phyloP scores from a whole-genome alignment of 257 asterid genomes.

The Rehmannia glutinosa region DNA sequence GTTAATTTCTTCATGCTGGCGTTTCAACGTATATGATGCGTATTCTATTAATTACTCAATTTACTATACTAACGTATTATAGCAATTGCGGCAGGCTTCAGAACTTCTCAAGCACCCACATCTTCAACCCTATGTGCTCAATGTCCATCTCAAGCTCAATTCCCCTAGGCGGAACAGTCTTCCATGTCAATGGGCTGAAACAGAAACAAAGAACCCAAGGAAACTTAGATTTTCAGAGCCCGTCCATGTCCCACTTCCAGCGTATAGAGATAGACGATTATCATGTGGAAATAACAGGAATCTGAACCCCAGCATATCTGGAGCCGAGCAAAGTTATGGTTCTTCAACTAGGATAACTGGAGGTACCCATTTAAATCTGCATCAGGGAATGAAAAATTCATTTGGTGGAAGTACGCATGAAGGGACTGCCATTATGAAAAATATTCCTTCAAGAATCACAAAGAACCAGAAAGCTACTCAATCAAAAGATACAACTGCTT shows the following conservation, averaged over 20 bases:
- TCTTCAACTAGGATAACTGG: constrained; percentile 37
- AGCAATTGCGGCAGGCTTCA: constrained; percentile 60
- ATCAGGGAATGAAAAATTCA: constrained; percentile 26
- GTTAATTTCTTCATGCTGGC: background rate
- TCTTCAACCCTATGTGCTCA: constrained; percentile 74
- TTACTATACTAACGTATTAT: background rate
- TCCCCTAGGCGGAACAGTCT: constrained; percentile 63
- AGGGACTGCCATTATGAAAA: constrained; percentile 44
- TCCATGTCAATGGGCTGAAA: constrained; percentile 42
- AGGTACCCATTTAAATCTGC: constrained; percentile 28
- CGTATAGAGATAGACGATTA: constrained; percentile 38
- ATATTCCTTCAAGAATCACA: constrained; percentile 47
- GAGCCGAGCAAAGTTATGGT: constrained; percentile 53
- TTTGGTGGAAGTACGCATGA: constrained; percentile 52
- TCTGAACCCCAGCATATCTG: constrained; percentile 83
- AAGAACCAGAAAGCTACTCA: constrained; percentile 34
- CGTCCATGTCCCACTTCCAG: constrained; percentile 26
- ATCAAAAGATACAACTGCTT: constrained; percentile 39
- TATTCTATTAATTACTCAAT: background rate
- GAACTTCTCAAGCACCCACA: constrained; percentile 83
- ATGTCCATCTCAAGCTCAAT: constrained; percentile 75
- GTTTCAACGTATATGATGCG: background rate
- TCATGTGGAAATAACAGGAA: constrained; percentile 71
- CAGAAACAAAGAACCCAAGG: constrained; percentile 33
- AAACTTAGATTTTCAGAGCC: constrained; percentile 66